These are phyloP conservation scores for Silene noctiflora DNA, from an alignment of 179 eudicot genomes.

Conservation along the genomic window DNA sequence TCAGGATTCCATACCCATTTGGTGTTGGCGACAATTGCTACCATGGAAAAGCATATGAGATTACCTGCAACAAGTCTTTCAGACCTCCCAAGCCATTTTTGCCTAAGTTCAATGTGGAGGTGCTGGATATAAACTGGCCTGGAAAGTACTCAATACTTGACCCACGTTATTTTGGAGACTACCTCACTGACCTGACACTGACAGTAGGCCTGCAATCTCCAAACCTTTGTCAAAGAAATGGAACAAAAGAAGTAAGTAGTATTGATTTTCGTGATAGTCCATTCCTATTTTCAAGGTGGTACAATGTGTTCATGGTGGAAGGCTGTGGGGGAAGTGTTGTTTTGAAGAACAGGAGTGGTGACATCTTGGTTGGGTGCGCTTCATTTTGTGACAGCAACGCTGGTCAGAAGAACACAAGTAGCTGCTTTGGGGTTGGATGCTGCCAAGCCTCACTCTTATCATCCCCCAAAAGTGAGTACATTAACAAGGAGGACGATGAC, in stretches of 20 bases:
- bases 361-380: conserved; percentile 21
- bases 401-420: neutral
- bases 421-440: conserved; percentile 24
- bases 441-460: conserved; percentile 24
- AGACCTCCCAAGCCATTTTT: conserved; percentile 18
- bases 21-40: conserved; percentile 25
- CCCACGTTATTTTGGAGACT: fast-evolving
- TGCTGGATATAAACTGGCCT: conserved; percentile 20
- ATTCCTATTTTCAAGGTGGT: conserved; percentile 13
- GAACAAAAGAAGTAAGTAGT: neutral
- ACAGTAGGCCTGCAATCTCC: conserved; percentile 10
- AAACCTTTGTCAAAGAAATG: conserved; percentile 16
- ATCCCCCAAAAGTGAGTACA: conserved; percentile 9
- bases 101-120: conserved; percentile 19
- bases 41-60: conserved; percentile 16
- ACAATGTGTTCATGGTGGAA: conserved; percentile 21
- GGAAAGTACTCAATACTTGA: neutral
- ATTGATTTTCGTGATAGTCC: conserved; percentile 17
- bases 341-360: conserved; percentile 15
- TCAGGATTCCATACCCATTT: conserved; percentile 27
- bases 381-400: conserved; percentile 15
- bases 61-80: conserved; percentile 14
- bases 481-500: neutral
- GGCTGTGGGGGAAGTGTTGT: conserved; percentile 27
- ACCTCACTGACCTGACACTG: neutral